Evolutionary conservation across 768 basidiomycete genomes (phyloP), one percentile per base, ranked within the genome.

Genomic region (Russula sp.): DNA sequence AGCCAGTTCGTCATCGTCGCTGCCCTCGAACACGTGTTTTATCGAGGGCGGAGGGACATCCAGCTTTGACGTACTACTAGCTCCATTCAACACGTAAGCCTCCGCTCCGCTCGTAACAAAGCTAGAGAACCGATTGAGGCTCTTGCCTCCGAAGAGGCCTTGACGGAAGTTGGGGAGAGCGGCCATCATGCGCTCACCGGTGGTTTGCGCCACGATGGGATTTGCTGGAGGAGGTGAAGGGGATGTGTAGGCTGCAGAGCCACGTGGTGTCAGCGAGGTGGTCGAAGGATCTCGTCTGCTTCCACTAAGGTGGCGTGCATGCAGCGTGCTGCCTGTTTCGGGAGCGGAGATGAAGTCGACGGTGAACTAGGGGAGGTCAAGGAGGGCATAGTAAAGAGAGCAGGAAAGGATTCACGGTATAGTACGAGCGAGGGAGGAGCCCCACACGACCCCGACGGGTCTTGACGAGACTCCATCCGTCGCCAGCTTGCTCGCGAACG

Each of bases 91-190:
- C 8, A 92, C 80, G 75, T 85, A 93, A 55, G 86, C 85, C 71
- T 93, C 90, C 10, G 90, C 90, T 39, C 90, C 90, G 60, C 86
- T 90, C 7, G 87, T 90, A 14, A 93, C 90, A 70, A 92, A 93
- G 59, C 80, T 86, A 0, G 89, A 90, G 73, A 93, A 93, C n/a
- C 90, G 80, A 71, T 92, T 91, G 57, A 92, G 73, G 48, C 83
- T 83, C 72, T 86, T 90, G 10, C 90, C 88, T 35, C 88, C 84
- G 1, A 93, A 80, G 0, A 92, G 77, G 65, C 83, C 86, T 58
- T 82, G 82, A 9, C 84, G 76, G 67, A 90, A 87, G 70, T 82
- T 88, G 2, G 88, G 87, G 65, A 87, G 82, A 77, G 60, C 66
- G 16, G 66, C 64, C 65, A 67, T 65, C 55, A 66, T 58, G 54